phyloP scores from a whole-genome alignment of 2,329 filamentous ascomycete genomes.

The Epichloe brachyelytri region DNA sequence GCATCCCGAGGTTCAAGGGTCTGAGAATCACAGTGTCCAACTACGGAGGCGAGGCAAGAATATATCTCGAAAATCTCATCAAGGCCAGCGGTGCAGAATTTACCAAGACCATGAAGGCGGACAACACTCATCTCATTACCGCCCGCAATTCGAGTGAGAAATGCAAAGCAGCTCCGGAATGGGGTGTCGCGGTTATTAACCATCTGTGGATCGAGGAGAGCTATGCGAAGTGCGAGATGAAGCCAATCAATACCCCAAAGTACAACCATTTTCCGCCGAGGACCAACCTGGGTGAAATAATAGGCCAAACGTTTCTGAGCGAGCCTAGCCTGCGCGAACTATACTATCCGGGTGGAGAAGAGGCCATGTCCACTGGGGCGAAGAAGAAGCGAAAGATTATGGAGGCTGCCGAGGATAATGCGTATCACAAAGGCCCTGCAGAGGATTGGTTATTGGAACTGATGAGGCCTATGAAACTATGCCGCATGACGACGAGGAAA shows the following conservation, averaged over 20 bases:
- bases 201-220: constrained; percentile 97
- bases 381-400: constrained; percentile 37
- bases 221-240: constrained; percentile 75
- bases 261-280: constrained; percentile 80
- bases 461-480: constrained; percentile 30
- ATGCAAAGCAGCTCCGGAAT: constrained; percentile 81
- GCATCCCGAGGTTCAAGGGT: constrained; percentile 66
- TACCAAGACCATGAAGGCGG: constrained; percentile 87
- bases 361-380: constrained; percentile 27
- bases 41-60: constrained; percentile 85
- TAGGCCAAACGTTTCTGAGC: constrained; percentile 78
- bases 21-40: constrained; percentile 85
- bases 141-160: constrained; percentile 86
- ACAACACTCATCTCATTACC: constrained; percentile 92
- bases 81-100: constrained; percentile 73
- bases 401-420: constrained; percentile 38
- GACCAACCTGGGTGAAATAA: constrained; percentile 86
- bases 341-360: constrained; percentile 53
- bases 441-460: constrained; percentile 31
- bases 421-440: constrained; percentile 31
- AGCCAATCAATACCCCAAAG: constrained; percentile 56
- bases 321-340: constrained; percentile 45
- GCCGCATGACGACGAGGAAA: constrained; percentile 26
- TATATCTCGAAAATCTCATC: constrained; percentile 88
- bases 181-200: constrained; percentile 82